phyloP scores from a whole-genome alignment of 2,329 filamentous ascomycete genomes.

The Fonsecaea pugnacius region DNA sequence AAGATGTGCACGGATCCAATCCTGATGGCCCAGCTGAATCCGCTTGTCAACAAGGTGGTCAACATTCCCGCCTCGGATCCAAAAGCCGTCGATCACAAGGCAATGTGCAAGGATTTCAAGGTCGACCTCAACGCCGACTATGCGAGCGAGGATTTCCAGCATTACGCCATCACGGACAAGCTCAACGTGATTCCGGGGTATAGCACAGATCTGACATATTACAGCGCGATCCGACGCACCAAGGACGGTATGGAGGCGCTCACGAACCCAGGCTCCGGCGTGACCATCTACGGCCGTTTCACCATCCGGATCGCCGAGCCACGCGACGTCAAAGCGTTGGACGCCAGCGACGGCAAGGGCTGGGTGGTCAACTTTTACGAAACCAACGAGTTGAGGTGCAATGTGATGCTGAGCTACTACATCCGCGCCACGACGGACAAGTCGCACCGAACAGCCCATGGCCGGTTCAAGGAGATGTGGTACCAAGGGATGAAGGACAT shows the following conservation, averaged over 20 bases:
- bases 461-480: slow-evolving; percentile 33
- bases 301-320: slow-evolving; percentile 17
- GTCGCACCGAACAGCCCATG: slow-evolving; percentile 29
- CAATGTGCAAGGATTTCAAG: slow-evolving; percentile 20
- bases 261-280: slow-evolving; percentile 35
- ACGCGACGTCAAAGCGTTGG: slow-evolving; percentile 7
- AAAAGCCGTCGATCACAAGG: slow-evolving; percentile 26
- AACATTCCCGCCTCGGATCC: slow-evolving; percentile 20
- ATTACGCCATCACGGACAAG: slow-evolving; percentile 37
- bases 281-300: slow-evolving; percentile 32
- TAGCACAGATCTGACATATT: slow-evolving; percentile 30
- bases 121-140: slow-evolving; percentile 20
- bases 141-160: slow-evolving; percentile 27
- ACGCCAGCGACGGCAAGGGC: slow-evolving; percentile 5
- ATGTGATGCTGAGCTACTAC: slow-evolving; percentile 31
- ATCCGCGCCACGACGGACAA: slow-evolving; percentile 33
- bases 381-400: slow-evolving; percentile 29
- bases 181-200: slow-evolving; percentile 28
- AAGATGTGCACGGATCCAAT: slow-evolving; percentile 27
- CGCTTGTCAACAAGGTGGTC: slow-evolving; percentile 24
- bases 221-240: slow-evolving; percentile 26
- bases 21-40: slow-evolving; percentile 29
- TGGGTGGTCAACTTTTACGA: slow-evolving; percentile 31
- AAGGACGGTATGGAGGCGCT: slow-evolving; percentile 33
- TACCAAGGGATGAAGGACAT: slow-evolving; percentile 24